These are phyloP conservation scores for Colletotrichum liaoningense DNA, from an alignment of 2,329 filamentous ascomycete species.

Conservation along the genomic window DNA sequence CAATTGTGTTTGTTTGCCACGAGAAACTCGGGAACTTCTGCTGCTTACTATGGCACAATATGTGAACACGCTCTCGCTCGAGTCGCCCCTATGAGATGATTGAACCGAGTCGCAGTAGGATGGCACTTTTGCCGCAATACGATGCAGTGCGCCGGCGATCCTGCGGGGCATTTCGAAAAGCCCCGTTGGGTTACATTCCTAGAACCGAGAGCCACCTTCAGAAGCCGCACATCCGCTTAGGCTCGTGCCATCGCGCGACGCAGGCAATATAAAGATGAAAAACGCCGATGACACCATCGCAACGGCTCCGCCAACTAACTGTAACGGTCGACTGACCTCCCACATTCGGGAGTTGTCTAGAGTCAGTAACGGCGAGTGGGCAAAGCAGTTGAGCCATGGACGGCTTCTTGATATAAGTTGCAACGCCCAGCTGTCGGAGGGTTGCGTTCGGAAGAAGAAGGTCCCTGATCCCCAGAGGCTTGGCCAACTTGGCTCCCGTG, in stretches of 20 bases:
- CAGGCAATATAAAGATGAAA: slow-evolving; percentile 12
- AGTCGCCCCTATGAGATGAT: background rate
- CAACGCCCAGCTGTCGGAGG: background rate
- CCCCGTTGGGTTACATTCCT: background rate
- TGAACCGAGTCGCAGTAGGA: background rate
- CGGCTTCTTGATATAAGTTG: slow-evolving; percentile 15
- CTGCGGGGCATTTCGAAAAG: background rate
- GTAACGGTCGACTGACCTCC: slow-evolving; percentile 3
- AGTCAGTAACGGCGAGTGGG: background rate
- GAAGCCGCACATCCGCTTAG: slow-evolving; percentile 12
- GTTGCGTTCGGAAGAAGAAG: background rate
- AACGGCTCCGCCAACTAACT: slow-evolving; percentile 3
- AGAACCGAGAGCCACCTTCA: background rate
- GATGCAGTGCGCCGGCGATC: background rate
- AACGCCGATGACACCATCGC: slow-evolving; percentile 31
- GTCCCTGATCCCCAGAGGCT: slow-evolving; percentile 10
- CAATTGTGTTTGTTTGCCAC: background rate
- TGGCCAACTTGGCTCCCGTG: slow-evolving; percentile 27
- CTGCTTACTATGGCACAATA: background rate
- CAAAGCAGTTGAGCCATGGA: background rate
- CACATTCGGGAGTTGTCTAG: background rate
- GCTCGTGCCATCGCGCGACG: background rate
- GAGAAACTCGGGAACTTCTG: background rate
- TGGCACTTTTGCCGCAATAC: background rate
- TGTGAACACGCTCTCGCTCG: background rate